phyloP scores from a whole-genome alignment of 176 grass and related monocot species.

The Oryza meyeriana region DNA sequence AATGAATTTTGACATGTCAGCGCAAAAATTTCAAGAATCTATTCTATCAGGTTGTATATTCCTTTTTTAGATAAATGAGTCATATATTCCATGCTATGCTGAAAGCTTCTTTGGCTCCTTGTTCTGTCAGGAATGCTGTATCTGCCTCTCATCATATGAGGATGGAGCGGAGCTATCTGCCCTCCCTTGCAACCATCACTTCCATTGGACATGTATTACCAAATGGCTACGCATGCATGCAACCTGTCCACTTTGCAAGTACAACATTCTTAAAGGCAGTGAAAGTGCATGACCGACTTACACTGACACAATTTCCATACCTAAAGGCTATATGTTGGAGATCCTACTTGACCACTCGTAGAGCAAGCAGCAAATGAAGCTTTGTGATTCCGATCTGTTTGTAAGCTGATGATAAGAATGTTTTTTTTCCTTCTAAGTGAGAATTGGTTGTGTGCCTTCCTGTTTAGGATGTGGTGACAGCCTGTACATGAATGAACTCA shows the following conservation, averaged over 20 bases:
- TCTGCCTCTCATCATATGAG: constrained; percentile 75
- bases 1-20: background rate
- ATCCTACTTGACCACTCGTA: background rate
- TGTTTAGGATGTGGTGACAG: constrained; percentile 5
- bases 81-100: background rate
- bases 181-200: constrained; percentile 92
- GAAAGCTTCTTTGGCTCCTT: constrained; percentile 31
- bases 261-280: constrained; percentile 87
- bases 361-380: constrained; percentile 16
- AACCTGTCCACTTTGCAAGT: constrained; percentile 92
- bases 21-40: background rate
- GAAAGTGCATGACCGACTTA: constrained; percentile 39
- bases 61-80: background rate
- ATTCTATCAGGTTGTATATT: background rate
- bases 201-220: constrained; percentile 73
- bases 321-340: background rate
- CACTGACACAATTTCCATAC: constrained; percentile 31
- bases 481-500: constrained; percentile 25
- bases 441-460: background rate
- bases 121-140: constrained; percentile 66
- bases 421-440: constrained; percentile 14
- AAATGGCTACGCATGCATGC: constrained; percentile 88
- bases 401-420: constrained; percentile 31
- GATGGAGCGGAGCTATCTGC: constrained; percentile 70
- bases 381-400: background rate